These are phyloP conservation scores for Phytophthora chlamydospora DNA, from an alignment of 352 stramenopile genomes.

Conservation along the genomic window DNA sequence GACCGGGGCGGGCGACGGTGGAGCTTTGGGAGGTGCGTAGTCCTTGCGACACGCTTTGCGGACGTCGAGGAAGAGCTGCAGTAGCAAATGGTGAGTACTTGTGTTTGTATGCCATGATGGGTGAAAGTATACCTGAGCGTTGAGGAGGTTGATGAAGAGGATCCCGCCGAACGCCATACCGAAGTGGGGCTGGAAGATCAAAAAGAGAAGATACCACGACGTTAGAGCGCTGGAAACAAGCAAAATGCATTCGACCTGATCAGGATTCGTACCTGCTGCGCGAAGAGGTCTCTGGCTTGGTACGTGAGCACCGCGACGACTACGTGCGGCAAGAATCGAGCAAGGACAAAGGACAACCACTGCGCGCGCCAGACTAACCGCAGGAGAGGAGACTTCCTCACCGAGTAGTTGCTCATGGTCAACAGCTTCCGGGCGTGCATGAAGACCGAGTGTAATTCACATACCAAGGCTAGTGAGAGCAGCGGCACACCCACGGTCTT, in stretches of 20 bases:
- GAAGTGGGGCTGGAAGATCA: constrained; percentile 52
- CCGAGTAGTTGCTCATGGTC: constrained; percentile 62
- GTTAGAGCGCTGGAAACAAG: not conserved
- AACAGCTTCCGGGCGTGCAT: constrained; percentile 83
- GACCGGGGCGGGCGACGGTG: constrained; percentile 1
- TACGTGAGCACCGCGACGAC: constrained; percentile 56
- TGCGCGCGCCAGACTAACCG: constrained; percentile 60
- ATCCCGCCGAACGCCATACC: constrained; percentile 79
- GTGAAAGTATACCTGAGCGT: constrained; percentile 46
- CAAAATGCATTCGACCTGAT: no score
- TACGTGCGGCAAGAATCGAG: constrained; percentile 53
- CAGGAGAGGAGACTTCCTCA: constrained; percentile 35
- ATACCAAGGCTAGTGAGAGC: constrained; percentile 73
- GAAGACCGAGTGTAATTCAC: constrained; percentile 79
- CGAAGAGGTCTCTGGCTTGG: constrained; percentile 46
- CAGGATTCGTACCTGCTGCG: constrained; percentile 37
- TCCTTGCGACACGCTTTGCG: constrained; percentile 63
- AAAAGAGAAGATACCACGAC: not conserved
- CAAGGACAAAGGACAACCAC: constrained; percentile 56
- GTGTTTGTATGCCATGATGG: not conserved
- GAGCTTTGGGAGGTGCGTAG: constrained; percentile 12
- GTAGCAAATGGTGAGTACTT: constrained; percentile 1
- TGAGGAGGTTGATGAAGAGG: constrained; percentile 76
- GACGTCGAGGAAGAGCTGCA: constrained; percentile 66
- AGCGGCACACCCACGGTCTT: constrained; percentile 78